Conservation (phyloP, 129 eudicot genomes). For the Sambucus nigra region DNA sequence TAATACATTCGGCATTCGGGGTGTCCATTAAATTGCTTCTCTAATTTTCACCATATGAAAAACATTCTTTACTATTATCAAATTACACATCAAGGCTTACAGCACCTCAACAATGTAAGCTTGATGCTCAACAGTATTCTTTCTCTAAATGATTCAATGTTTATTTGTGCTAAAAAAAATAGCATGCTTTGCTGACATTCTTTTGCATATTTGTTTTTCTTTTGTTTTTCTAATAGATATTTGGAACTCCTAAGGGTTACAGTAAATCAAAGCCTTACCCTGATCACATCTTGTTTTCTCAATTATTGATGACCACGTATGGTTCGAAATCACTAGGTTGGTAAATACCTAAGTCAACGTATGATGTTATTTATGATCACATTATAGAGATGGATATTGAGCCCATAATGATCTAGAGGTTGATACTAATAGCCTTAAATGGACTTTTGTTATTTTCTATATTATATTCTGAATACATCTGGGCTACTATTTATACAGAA, state of each 20-base stretch:
- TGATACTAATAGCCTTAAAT: too few relatives aligned
- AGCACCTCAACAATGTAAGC: neutral
- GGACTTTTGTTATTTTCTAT: too few relatives aligned
- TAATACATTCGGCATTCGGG: too few relatives aligned
- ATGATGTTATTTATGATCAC: neutral
- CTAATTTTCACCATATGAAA: neutral
- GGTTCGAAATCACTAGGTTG: slow-evolving; percentile 99
- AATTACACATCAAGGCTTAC: neutral
- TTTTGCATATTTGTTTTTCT: slow-evolving; percentile 1
- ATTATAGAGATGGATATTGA: neutral
- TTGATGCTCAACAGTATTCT: neutral
- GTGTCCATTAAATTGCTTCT: neutral
- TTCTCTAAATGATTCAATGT: too few relatives aligned
- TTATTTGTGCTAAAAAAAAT: too few relatives aligned
- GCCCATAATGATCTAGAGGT: too few relatives aligned
- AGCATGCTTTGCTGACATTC: neutral
- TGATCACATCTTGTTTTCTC: slow-evolving; percentile 94
- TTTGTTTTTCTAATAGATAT: slow-evolving; percentile 47
- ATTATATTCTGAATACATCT: too few relatives aligned
- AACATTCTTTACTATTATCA: neutral
- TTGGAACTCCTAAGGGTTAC: slow-evolving; percentile 93
- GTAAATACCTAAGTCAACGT: slow-evolving; percentile 1
- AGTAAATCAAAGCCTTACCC: slow-evolving; percentile 83
- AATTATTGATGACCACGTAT: slow-evolving; percentile 81
- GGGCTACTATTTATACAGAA: too few relatives aligned